These are phyloP conservation scores for Silene noctiflora DNA, from an alignment of 179 eudicot genomes.

Conservation along the genomic window DNA sequence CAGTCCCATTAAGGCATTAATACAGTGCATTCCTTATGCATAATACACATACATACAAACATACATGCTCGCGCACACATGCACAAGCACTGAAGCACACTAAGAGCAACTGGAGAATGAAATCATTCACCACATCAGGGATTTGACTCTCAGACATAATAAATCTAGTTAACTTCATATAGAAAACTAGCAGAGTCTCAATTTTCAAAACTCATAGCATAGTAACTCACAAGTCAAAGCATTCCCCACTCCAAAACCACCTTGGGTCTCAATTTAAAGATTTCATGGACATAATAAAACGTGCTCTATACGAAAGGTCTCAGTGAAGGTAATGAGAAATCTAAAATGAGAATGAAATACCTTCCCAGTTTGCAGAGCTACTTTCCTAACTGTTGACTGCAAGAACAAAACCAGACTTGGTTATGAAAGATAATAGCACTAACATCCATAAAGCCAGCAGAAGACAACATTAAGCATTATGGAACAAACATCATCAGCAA, in stretches of 20 bases:
- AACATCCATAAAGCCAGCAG: not conserved
- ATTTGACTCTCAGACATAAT: not conserved
- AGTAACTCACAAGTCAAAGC: not conserved
- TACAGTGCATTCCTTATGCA: not conserved
- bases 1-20: not conserved
- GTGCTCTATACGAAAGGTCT: not conserved
- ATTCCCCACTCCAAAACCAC: not conserved
- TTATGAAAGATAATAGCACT: not conserved
- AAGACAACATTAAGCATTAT: not conserved
- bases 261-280: not conserved
- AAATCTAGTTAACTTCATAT: not conserved
- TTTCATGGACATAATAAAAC: not conserved
- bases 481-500: slow-evolving; percentile 6
- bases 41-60: not conserved
- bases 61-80: not conserved
- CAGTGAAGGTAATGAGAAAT: not conserved
- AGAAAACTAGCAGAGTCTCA: not conserved
- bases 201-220: not conserved
- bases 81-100: not conserved
- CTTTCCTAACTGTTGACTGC: slow-evolving; percentile 93
- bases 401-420: slow-evolving; percentile 23
- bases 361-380: slow-evolving; percentile 74
- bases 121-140: not conserved
- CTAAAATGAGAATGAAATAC: slow-evolving; percentile 31
- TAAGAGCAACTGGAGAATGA: not conserved